Evolutionary conservation across 495 filamentous ascomycete species (phyloP).

Genomic region (Bacidia gigantensis): DNA sequence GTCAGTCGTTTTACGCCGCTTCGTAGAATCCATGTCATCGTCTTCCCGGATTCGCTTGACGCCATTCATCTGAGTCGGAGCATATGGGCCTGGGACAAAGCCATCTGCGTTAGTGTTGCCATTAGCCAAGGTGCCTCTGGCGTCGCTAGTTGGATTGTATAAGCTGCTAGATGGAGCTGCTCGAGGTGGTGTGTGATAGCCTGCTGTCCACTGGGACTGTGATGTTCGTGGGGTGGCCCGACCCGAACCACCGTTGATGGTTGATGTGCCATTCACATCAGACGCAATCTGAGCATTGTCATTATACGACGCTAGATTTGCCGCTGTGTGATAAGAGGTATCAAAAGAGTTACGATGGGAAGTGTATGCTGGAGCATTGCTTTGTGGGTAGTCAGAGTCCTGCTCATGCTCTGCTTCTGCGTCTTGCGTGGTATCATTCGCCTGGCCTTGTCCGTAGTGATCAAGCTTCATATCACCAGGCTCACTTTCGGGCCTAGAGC

Average conservation of each 20-base stretch:
- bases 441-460: constrained; percentile 42
- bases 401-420: constrained; percentile 67
- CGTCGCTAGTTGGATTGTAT: constrained; percentile 83
- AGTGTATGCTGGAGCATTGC: constrained; percentile 46
- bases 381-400: constrained; percentile 72
- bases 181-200: constrained; percentile 72
- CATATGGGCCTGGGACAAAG: constrained; percentile 47
- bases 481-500: constrained; percentile 43
- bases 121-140: constrained; percentile 52
- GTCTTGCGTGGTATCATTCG: constrained; percentile 41
- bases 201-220: constrained; percentile 59
- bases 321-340: constrained; percentile 45
- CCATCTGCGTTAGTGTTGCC: constrained; percentile 48
- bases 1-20: constrained; percentile 71
- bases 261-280: constrained; percentile 74
- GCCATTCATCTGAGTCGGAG: constrained; percentile 49
- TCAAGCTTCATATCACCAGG: constrained; percentile 55
- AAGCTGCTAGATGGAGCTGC: constrained; percentile 59
- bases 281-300: constrained; percentile 74
- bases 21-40: constrained; percentile 54
- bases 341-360: constrained; percentile 57
- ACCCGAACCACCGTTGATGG: constrained; percentile 73
- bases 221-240: constrained; percentile 72
- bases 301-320: constrained; percentile 47
- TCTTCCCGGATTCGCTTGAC: constrained; percentile 70